phyloP scores from a whole-genome alignment of 345 rosid species.

The Rhizophora apiculata region DNA sequence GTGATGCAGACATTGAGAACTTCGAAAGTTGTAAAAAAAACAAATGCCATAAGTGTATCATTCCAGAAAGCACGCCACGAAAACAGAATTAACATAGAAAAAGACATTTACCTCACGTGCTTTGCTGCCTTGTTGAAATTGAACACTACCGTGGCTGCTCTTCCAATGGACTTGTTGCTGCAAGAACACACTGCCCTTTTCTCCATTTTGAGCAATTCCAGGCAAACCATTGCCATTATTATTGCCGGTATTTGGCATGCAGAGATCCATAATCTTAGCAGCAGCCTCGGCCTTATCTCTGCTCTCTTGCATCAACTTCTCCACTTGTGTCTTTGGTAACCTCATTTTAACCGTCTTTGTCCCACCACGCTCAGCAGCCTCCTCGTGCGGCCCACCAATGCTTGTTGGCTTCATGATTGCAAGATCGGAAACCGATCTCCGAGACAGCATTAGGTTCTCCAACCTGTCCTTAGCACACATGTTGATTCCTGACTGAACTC shows the following conservation, averaged over 20 bases:
- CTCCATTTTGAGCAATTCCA: neutral
- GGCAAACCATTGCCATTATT: neutral
- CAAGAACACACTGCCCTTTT: neutral
- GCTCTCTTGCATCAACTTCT: conserved; percentile 62
- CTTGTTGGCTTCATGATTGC: conserved; percentile 38
- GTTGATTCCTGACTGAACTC: conserved; percentile 71
- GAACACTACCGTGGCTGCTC: conserved; percentile 22
- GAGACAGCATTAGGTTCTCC: conserved; percentile 69
- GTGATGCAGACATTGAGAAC: too few relatives aligned
- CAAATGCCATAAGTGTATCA: too few relatives aligned
- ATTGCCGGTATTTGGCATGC: conserved; percentile 24
- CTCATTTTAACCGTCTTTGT: conserved; percentile 57
- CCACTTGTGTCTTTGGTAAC: conserved; percentile 64
- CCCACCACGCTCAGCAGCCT: conserved; percentile 19
- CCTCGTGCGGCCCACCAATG: neutral
- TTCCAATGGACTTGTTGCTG: conserved; percentile 36
- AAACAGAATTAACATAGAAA: conserved; percentile 18
- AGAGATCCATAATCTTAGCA: conserved; percentile 62
- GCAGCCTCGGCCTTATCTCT: conserved; percentile 55
- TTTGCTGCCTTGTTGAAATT: conserved; percentile 25
- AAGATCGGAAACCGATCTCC: conserved; percentile 80
- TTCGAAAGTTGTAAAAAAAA: too few relatives aligned
- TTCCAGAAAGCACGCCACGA: conserved; percentile 8
- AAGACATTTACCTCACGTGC: conserved; percentile 48
- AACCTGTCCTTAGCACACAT: conserved; percentile 88